Conservation (phyloP, 148 eudicot species). For the Fagopyrum tataricum region DNA sequence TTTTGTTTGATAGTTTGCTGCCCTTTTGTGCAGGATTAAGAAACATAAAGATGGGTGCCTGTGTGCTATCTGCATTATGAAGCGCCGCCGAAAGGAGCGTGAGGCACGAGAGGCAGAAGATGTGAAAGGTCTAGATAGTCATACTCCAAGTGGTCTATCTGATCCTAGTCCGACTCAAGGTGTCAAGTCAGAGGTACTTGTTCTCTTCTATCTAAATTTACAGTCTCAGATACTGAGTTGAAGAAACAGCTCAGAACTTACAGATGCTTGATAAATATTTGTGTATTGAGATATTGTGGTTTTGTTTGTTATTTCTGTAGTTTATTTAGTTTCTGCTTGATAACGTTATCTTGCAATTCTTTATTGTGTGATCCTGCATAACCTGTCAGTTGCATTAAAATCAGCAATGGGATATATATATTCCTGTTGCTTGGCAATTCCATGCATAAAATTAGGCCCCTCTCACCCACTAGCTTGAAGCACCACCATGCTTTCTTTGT, state of each 20-base stretch:
- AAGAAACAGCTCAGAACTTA: not conserved
- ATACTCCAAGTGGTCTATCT: constrained; percentile 36
- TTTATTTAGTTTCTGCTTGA: not conserved
- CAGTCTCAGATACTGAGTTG: not conserved
- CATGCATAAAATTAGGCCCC: not conserved
- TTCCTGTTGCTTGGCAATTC: constrained; percentile 1
- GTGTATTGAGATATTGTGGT: not conserved
- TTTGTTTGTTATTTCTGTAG: not conserved
- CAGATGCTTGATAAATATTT: not conserved
- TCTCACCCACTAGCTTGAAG: not conserved
- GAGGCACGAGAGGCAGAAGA: constrained; percentile 69
- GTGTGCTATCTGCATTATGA: constrained; percentile 97
- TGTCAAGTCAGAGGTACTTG: constrained; percentile 48
- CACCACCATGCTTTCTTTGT: not conserved
- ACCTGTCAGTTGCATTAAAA: not conserved
- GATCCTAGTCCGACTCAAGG: constrained; percentile 36
- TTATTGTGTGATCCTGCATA: not conserved
- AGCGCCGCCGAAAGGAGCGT: constrained; percentile 85
- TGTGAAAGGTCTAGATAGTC: constrained; percentile 33
- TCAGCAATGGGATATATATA: not conserved
- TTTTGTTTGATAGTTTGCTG: not conserved
- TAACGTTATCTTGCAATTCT: not conserved
- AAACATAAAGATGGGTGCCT: constrained; percentile 89
- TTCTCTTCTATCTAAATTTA: constrained; percentile 8
- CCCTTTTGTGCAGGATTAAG: constrained; percentile 47